phyloP scores from a whole-genome alignment of 202 grass and related monocot species.

The Zoysia matrella region DNA sequence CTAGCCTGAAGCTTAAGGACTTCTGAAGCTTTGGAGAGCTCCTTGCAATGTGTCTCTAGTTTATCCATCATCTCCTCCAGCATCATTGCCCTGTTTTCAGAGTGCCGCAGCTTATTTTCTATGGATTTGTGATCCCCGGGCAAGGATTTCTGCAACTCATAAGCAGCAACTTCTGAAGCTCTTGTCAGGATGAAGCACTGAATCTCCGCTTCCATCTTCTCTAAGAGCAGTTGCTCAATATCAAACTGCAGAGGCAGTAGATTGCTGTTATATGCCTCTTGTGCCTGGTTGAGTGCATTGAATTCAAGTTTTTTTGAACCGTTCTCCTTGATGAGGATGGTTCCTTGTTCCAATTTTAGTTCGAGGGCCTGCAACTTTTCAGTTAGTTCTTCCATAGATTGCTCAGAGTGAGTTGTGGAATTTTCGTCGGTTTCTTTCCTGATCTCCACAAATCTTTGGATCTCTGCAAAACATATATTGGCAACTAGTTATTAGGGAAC shows the following conservation, averaged over 20 bases:
- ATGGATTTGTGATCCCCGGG: slow-evolving; percentile 44
- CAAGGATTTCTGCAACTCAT: slow-evolving; percentile 58
- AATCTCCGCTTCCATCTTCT: slow-evolving; percentile 86
- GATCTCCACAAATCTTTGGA: slow-evolving; percentile 74
- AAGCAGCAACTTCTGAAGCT: slow-evolving; percentile 52
- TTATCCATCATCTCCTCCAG: slow-evolving; percentile 63
- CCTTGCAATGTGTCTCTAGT: slow-evolving; percentile 57
- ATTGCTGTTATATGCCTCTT: slow-evolving; percentile 28
- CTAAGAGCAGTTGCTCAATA: slow-evolving; percentile 69
- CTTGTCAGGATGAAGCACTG: slow-evolving; percentile 73
- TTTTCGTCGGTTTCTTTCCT: slow-evolving; percentile 45
- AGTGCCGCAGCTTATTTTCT: slow-evolving; percentile 49
- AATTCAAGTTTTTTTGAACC: slow-evolving; percentile 64
- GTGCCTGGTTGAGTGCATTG: slow-evolving; percentile 43
- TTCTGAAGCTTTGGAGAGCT: slow-evolving; percentile 59
- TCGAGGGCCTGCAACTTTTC: slow-evolving; percentile 66
- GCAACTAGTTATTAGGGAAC: slow-evolving; percentile 30
- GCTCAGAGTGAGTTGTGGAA: slow-evolving; percentile 36
- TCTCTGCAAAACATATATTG: slow-evolving; percentile 62
- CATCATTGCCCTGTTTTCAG: slow-evolving; percentile 53
- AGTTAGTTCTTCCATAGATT: slow-evolving; percentile 52
- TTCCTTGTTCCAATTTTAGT: slow-evolving; percentile 60
- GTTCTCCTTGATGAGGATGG: slow-evolving; percentile 35
- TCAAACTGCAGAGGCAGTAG: slow-evolving; percentile 51
- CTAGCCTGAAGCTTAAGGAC: slow-evolving; percentile 71